A percentile compares a stretch with the other conserved stretches of the same genome.
phyloP scores from a whole-genome alignment of 164 flowering plant genomes.

The Brasenia schreberi region DNA sequence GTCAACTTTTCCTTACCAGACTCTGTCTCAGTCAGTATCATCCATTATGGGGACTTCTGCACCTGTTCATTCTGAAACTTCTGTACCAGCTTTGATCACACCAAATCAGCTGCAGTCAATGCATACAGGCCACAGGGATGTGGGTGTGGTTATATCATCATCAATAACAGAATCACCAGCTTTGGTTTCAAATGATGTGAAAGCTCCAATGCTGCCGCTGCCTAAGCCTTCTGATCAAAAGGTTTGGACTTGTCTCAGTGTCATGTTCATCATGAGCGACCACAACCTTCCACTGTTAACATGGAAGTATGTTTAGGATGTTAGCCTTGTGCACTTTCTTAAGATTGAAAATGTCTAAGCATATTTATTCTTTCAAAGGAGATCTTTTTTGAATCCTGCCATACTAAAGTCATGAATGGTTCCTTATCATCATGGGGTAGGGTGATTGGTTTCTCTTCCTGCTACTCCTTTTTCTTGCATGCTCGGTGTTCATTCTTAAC shows the following conservation, averaged over 20 bases:
- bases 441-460: too few relatives aligned
- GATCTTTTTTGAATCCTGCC: too few relatives aligned
- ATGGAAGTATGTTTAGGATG: too few relatives aligned
- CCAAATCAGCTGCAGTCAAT: slow-evolving; percentile 48
- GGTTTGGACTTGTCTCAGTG: slow-evolving; percentile 15
- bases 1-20: slow-evolving; percentile 22
- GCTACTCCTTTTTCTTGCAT: too few relatives aligned
- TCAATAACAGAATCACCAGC: slow-evolving; percentile 13
- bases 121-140: slow-evolving; percentile 42
- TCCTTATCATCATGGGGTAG: too few relatives aligned
- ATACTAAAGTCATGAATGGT: too few relatives aligned
- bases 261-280: not conserved
- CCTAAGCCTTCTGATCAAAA: slow-evolving; percentile 31
- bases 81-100: slow-evolving; percentile 41
- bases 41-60: slow-evolving; percentile 19
- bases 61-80: slow-evolving; percentile 21
- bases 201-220: slow-evolving; percentile 55
- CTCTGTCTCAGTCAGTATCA: slow-evolving; percentile 20
- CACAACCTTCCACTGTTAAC: not conserved
- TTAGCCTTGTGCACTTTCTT: too few relatives aligned
- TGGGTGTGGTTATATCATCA: slow-evolving; percentile 37
- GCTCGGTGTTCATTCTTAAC: too few relatives aligned
- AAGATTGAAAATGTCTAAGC: too few relatives aligned
- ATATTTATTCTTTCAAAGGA: too few relatives aligned
- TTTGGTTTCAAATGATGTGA: slow-evolving; percentile 30